A percentile compares a stretch with the other conserved stretches of the same genome.
Evolutionary conservation across 768 basidiomycete genomes (phyloP).

Genomic region (Fomitopsis serialis): DNA sequence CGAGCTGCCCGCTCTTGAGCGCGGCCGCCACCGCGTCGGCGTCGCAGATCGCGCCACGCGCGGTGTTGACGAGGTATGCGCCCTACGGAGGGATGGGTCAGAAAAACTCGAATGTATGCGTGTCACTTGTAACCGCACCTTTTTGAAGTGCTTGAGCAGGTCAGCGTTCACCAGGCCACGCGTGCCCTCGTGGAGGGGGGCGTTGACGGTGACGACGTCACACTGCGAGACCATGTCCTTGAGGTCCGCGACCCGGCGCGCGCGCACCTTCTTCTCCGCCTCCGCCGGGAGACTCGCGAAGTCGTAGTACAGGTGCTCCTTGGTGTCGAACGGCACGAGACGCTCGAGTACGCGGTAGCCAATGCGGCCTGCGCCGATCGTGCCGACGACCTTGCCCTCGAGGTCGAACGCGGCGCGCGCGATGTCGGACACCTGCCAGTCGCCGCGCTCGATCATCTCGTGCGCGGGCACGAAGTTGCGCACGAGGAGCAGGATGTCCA

Average conservation of each 20-base stretch:
- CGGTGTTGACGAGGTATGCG: constrained; percentile 90
- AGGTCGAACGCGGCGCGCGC: constrained; percentile 84
- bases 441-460: constrained; percentile 83
- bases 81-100: constrained; percentile 32
- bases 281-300: constrained; percentile 68
- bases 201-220: constrained; percentile 81
- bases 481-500: constrained; percentile 87
- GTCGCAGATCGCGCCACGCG: constrained; percentile 88
- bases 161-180: constrained; percentile 76
- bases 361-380: constrained; percentile 77
- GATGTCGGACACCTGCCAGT: constrained; percentile 83
- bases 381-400: constrained; percentile 88
- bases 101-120: not conserved
- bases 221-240: constrained; percentile 56
- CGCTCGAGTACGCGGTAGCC: constrained; percentile 85
- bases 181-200: constrained; percentile 83
- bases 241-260: constrained; percentile 73
- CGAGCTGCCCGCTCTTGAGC: constrained; percentile 68
- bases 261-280: constrained; percentile 61
- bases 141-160: constrained; percentile 84
- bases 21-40: constrained; percentile 76
- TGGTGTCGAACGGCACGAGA: constrained; percentile 77
- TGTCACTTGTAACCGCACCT: constrained; percentile 21
- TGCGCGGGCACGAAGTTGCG: constrained; percentile 87
- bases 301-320: constrained; percentile 89